phyloP scores from a whole-genome alignment of 116 monocot genomes.

The Zostera marina region DNA sequence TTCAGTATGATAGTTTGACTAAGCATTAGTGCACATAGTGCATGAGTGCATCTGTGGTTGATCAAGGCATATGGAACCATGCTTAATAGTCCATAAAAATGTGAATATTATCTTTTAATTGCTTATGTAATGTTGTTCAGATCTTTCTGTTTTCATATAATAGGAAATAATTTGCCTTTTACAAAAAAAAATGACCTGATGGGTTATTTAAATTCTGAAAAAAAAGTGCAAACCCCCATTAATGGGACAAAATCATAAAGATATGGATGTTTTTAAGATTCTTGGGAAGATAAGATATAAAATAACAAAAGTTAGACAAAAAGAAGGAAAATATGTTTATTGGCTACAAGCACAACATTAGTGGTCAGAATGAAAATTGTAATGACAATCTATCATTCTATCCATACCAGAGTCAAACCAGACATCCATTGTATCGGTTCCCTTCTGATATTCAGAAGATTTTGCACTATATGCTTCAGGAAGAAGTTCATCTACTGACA shows the following conservation, averaged over 20 bases:
- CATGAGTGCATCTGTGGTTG: too few relatives aligned
- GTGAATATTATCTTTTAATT: too few relatives aligned
- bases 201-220: background rate
- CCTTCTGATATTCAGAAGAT: constrained; percentile 70
- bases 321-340: background rate
- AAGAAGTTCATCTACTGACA: constrained; percentile 84
- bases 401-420: constrained; percentile 97
- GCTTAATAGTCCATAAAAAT: too few relatives aligned
- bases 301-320: background rate
- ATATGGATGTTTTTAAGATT: background rate
- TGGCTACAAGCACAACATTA: background rate
- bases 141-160: too few relatives aligned
- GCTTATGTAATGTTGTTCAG: too few relatives aligned
- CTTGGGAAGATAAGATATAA: background rate
- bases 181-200: too few relatives aligned
- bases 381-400: background rate
- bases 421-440: constrained; percentile 99
- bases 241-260: background rate
- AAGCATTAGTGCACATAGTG: too few relatives aligned
- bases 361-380: background rate
- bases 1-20: too few relatives aligned
- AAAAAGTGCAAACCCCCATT: background rate
- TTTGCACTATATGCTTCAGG: constrained; percentile 59
- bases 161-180: too few relatives aligned
- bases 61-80: too few relatives aligned